Base-by-base conservation (phyloP, 2,329 filamentous ascomycete species). In the Clonostachys rosea region DNA sequence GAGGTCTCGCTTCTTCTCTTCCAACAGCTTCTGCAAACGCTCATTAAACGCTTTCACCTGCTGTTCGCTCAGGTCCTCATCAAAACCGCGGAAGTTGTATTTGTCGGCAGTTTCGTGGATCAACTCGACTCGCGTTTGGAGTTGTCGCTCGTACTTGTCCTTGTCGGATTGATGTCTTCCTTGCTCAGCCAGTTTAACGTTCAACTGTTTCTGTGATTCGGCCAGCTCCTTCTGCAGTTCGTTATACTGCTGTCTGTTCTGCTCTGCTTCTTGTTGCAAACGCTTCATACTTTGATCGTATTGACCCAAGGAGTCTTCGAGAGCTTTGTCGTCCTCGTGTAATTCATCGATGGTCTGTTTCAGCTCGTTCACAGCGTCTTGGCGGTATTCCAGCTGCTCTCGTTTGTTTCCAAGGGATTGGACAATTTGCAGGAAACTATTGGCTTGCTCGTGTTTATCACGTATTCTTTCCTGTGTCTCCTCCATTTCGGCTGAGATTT, bases 101-200 rank as follows among this genome's bases (percentile, higher is more conserved):
- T 75, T 76, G 42, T 81, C 76, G 14, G 92, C 90, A 36, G 89
- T 83, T 48, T 91, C 84, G 53, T 84, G 89, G 47, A 96, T 83
- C 63, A 95, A 78, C 10, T 79, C 75, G 57, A 86, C 77, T 37
- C 92, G 86, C 41, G 79, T 73, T 55, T 81, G 74, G 5, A 96
- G 63, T 54, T 96, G 88, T 5, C 86, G 81, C 60, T 96, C 89
- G 60, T 94, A 89, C 57, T 87, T 89, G 51, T 89, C 86, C 68
- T 92, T 91, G 60, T 96, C 86, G 3, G 91, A 92, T 64, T 94
- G 82, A 55, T 86, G 84, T 54, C 86, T 89, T 40, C 92, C 92
- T 56, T 83, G 77, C 55, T 91, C 86, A 1, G 79, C 70, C 36
- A 80, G 70, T 56, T 83, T 83, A 18, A 60, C 54, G 1, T 76